Base-by-base conservation (phyloP, 1,284 basidiomycete species). In the Gomphus sp. region DNA sequence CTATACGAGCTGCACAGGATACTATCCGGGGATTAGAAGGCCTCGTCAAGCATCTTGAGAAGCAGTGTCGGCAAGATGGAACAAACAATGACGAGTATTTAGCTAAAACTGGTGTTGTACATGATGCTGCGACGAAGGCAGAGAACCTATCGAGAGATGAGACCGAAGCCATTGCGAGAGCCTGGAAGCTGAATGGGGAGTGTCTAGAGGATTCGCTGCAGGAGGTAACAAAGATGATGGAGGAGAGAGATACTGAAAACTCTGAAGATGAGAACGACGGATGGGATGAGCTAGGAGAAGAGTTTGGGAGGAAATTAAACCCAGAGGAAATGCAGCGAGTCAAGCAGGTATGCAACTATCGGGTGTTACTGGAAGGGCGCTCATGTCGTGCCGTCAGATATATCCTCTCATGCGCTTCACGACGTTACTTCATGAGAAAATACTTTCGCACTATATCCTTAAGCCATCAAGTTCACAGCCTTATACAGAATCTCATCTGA, bases 221-320 rank as follows among this genome's bases (percentile, higher is more conserved):
- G 3, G 88, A 90, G 64, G 70, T 88, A 8, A 72, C 73, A 37
- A 77, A 77, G 57, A 80, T 86, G 72, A 68, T 81, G 57, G 74
- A 79, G 47, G 70, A 76, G 25, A 70, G 68, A 10, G 67, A 60
- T 2, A 61, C 57, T 0, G 70, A 64, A 10, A 63, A 41, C 33
- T 31, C 18, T 44, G 56, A 61, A 2, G 63, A 69, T 16, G 68
- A 70, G 16, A 75, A 79, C 3, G 70, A 84, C 64, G 86, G 82
- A 10, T 87, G 84, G 85, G 79, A 79, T 60, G 87, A 87, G 62
- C 71, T 87, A 11, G 85, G 81, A 3, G 68, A 88, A 10, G 73
- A 65, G 1, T 68, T 72, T 12, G 66, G 65, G 28, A 64, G 68
- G 47, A 73, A 69, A 39, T 70, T 84, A 66, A 69, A 70, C 39